phyloP scores from a whole-genome alignment of 2,329 filamentous ascomycete genomes.

The Monilinia polystroma region DNA sequence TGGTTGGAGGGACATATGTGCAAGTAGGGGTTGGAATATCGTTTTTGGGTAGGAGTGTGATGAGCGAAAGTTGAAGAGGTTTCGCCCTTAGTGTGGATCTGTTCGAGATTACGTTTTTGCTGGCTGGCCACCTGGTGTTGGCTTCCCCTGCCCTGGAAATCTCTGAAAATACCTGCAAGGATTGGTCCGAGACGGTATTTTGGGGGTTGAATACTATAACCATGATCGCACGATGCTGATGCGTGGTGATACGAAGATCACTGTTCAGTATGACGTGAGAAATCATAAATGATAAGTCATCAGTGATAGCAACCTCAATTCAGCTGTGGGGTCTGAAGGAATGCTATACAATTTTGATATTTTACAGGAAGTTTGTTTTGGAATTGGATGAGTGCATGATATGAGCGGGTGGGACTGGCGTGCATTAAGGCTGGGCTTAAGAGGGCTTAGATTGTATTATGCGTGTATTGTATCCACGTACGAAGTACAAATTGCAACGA shows the following conservation, averaged over 20 bases:
- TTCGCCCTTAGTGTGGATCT: too few species aligned
- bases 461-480: too few species aligned
- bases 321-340: not conserved
- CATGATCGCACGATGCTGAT: not conserved
- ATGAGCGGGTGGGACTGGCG: not conserved
- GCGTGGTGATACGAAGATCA: not conserved
- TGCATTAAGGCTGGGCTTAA: too few species aligned
- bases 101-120: not conserved
- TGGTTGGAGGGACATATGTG: slow-evolving; percentile 54
- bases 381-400: not conserved
- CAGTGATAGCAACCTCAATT: too few species aligned
- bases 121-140: not conserved
- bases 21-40: slow-evolving; percentile 57
- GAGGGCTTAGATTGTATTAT: too few species aligned
- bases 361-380: not conserved
- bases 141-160: not conserved
- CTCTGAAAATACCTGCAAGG: not conserved
- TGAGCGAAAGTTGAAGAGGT: not conserved
- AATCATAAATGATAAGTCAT: not conserved
- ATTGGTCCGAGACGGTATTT: not conserved
- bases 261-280: not conserved
- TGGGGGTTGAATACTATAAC: not conserved
- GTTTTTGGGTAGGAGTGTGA: slow-evolving; percentile 50
- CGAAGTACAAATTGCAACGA: too few species aligned
- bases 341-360: not conserved